Base-by-base conservation (phyloP, 768 basidiomycete species). In the Mycena haematopus region DNA sequence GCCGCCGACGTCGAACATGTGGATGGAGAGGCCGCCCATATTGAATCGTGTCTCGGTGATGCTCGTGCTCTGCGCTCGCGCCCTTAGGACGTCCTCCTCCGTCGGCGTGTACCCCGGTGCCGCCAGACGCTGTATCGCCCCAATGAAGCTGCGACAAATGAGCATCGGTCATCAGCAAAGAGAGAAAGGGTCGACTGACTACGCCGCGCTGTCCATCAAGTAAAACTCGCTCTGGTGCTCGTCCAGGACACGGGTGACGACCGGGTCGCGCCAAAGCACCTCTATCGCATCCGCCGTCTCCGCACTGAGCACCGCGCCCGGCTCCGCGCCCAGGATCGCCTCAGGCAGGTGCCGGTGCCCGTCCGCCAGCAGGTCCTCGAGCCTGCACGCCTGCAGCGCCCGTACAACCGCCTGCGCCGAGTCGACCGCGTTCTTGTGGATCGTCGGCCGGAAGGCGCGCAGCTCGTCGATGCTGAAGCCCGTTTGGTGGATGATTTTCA, bases 201-300 rank as follows among this genome's bases (percentile, higher is more conserved):
- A 92, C 36, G 80, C 78, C 0, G 91, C 91, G 38, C 85, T 88
- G 70, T 92, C 91, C 90, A 91, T 92, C 21, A 93, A 77, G 69
- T 92, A 92, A 69, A 91, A 92, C 60, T 90, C 86, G 70, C 75
- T 82, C 14, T 71, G 71, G 56, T 82, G 80, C 62, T 71, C 70
- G 65, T 72, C 71, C 25, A 69, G 53, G 6, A 72, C 58, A 13
- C 65, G 56, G 17, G 38, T 17, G 5, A 79, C 75, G 54, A 84
- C 77, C 9, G 80, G 79, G 63, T 86, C 85, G 42, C 78, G 71
- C 85, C 84, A 86, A 1, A 86, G 68, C 27, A 84, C 69, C 60
- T 80, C 75, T 11, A 86, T 82, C 5, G 85, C 84, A 21, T 77
- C 68, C 2, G 84, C 82, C 53, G 84, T 78, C 10, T 85, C 84